Evolutionary conservation across 176 grass and related monocot species (phyloP).

Genomic region (Tuctoria greenei): DNA sequence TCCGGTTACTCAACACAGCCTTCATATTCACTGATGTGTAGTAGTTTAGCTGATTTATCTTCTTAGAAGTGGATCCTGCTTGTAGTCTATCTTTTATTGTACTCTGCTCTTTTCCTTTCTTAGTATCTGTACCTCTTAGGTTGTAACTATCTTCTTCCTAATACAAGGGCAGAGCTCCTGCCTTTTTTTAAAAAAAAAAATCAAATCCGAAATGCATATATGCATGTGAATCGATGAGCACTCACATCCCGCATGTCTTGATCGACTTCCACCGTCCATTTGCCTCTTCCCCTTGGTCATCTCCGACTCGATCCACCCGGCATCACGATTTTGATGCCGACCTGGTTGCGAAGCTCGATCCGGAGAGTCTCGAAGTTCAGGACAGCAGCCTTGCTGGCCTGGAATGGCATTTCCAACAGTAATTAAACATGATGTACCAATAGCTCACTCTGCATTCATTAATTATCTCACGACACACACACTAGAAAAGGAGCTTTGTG

Average conservation of each 20-base stretch:
- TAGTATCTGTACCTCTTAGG: too few relatives aligned
- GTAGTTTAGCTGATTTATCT: too few relatives aligned
- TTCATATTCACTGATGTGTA: too few relatives aligned
- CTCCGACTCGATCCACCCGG: conserved; percentile 78
- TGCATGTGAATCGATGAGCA: neutral
- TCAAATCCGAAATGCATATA: neutral
- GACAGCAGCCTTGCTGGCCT: conserved; percentile 71
- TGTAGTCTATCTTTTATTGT: too few relatives aligned
- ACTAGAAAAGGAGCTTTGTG: neutral
- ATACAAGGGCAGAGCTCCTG: too few relatives aligned
- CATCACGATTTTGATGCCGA: conserved; percentile 62
- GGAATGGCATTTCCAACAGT: neutral
- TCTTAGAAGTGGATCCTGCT: too few relatives aligned
- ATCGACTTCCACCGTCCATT: conserved; percentile 45
- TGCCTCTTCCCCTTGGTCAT: conserved; percentile 69
- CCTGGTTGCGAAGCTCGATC: conserved; percentile 46
- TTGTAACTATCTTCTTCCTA: too few relatives aligned
- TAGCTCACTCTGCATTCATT: too few relatives aligned
- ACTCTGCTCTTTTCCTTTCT: too few relatives aligned
- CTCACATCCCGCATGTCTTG: conserved; percentile 64
- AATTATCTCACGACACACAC: neutral
- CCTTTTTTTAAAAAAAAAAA: too few relatives aligned
- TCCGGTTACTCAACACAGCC: too few relatives aligned
- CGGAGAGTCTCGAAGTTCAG: conserved; percentile 68
- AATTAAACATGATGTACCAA: too few relatives aligned